Percentiles rank a stretch among this genome's conserved stretches.
These are phyloP conservation scores for Phytophthora sp. DNA, from an alignment of 352 stramenopile genomes.

Conservation along the genomic window DNA sequence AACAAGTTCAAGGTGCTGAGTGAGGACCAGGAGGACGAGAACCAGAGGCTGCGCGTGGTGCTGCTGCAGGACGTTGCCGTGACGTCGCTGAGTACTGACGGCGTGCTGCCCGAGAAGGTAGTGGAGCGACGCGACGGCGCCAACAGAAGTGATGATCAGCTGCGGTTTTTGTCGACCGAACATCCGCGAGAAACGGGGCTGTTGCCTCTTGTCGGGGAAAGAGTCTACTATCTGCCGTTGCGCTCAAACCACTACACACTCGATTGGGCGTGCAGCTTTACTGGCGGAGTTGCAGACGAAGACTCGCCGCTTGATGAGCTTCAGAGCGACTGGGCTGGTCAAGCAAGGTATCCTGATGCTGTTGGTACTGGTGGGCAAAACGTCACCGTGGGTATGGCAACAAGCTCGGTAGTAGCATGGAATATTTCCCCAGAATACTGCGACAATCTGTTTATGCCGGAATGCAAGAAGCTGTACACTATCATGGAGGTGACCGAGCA, in stretches of 20 bases:
- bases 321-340: constrained; percentile 16
- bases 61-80: constrained; percentile 25
- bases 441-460: constrained; percentile 27
- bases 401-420: constrained; percentile 24
- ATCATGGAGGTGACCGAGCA: constrained; percentile 29
- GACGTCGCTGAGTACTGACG: not conserved
- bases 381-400: not conserved
- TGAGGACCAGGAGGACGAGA: constrained; percentile 8
- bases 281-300: constrained; percentile 19
- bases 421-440: constrained; percentile 24
- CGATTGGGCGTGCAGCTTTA: constrained; percentile 49
- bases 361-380: not conserved
- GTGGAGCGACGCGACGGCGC: not conserved
- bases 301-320: constrained; percentile 41
- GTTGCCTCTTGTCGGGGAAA: constrained; percentile 49
- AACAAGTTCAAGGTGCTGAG: constrained; percentile 36
- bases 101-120: constrained; percentile 21
- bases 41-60: constrained; percentile 15
- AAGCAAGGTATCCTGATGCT: not conserved
- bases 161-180: constrained; percentile 45
- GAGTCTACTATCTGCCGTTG: constrained; percentile 65
- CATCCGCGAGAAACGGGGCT: constrained; percentile 51
- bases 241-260: constrained; percentile 57
- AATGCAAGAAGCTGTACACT: constrained; percentile 23
- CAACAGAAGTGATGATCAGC: not conserved